Percentiles rank a stretch among this genome's conserved stretches.
These are phyloP conservation scores for Cicer bijugum DNA, from an alignment of 306 rosid species.

Conservation along the genomic window DNA sequence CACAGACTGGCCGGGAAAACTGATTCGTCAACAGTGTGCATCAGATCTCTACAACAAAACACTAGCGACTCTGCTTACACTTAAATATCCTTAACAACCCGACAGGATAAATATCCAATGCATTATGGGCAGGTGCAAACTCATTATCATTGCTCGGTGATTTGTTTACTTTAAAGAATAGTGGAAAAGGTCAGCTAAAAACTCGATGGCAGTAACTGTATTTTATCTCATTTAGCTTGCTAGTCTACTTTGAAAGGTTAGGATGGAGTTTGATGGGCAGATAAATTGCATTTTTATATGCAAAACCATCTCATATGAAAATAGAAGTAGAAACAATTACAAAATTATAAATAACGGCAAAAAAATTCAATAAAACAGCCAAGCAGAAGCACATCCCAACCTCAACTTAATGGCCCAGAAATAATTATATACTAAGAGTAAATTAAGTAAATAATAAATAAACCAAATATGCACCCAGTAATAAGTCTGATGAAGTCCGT, in stretches of 20 bases:
- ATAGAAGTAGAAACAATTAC: conserved; percentile 10
- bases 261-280: not conserved
- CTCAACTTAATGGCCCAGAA: not conserved
- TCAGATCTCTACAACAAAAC: conserved; percentile 7
- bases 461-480: conserved; percentile 34
- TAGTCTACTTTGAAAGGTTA: conserved; percentile 16
- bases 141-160: conserved; percentile 15
- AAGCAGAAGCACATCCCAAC: conserved; percentile 18
- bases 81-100: not conserved
- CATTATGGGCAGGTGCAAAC: not conserved
- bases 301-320: conserved; percentile 27
- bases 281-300: not conserved
- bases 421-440: conserved; percentile 15
- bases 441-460: conserved; percentile 16
- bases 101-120: not conserved
- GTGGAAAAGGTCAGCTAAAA: not conserved
- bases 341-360: not conserved
- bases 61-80: conserved; percentile 2
- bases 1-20: conserved; percentile 17
- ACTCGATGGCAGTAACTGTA: conserved; percentile 10
- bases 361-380: conserved; percentile 12
- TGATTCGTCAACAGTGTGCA: not conserved
- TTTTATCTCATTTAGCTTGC: not conserved
- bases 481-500: conserved; percentile 13
- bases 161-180: not conserved